A percentile compares a stretch with the other conserved stretches of the same genome.
Evolutionary conservation across 768 basidiomycete species (phyloP).

Genomic region (Kwoniella dendrophila): DNA sequence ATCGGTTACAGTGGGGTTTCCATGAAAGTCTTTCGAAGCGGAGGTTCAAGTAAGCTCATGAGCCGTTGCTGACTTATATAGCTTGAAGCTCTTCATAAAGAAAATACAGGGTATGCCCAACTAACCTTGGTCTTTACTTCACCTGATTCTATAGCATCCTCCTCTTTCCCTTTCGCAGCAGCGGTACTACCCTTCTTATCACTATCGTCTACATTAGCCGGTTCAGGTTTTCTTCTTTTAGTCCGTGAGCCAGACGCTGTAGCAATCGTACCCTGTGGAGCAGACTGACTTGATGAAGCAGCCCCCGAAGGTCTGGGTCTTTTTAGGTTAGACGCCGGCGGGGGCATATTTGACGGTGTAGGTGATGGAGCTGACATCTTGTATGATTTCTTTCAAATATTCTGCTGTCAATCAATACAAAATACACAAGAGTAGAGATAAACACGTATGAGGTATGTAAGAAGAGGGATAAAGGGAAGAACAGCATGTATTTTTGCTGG

Average conservation of each 20-base stretch:
- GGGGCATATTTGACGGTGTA: constrained; percentile 28
- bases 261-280: constrained; percentile 7
- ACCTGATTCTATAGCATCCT: constrained; percentile 24
- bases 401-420: too few species aligned
- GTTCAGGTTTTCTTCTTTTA: constrained; percentile 40
- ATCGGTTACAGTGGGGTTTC: too few species aligned
- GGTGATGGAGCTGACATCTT: constrained; percentile 31
- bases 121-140: constrained; percentile 49
- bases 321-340: constrained; percentile 31
- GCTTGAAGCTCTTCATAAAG: too few species aligned
- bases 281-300: constrained; percentile 1
- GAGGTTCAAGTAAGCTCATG: too few species aligned
- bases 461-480: too few species aligned
- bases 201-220: constrained; percentile 12
- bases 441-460: too few species aligned
- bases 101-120: background rate
- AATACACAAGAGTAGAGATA: too few species aligned
- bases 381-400: background rate
- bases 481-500: too few species aligned
- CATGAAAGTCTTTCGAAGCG: too few species aligned
- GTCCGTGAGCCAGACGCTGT: constrained; percentile 17
- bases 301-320: constrained; percentile 30
- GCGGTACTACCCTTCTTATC: background rate
- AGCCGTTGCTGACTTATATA: too few species aligned
- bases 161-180: constrained; percentile 11